phyloP scores from a whole-genome alignment of 1,284 basidiomycete species.

The Leccinum fallax region DNA sequence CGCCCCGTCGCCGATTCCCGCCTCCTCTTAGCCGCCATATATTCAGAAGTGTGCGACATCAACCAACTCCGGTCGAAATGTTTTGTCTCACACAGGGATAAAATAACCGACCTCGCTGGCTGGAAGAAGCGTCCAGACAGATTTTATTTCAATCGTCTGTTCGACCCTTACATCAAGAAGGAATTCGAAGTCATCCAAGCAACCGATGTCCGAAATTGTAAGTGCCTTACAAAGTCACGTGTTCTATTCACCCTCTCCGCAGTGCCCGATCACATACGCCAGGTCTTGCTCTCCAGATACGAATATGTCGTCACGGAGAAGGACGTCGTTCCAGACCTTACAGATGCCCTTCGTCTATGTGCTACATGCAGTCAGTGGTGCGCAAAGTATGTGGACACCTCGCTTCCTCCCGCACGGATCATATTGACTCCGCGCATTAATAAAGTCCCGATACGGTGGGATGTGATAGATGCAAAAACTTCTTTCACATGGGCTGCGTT shows the following conservation, averaged over 20 bases:
- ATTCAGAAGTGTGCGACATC: constrained; percentile 92
- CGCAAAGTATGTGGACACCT: constrained; percentile 61
- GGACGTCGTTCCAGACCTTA: constrained; percentile 89
- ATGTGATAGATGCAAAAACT: constrained; percentile 92
- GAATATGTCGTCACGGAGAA: constrained; percentile 96
- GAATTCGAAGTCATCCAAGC: constrained; percentile 96
- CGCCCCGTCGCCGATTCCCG: constrained; percentile 85
- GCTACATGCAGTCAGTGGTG: constrained; percentile 89
- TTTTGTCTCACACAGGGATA: constrained; percentile 91
- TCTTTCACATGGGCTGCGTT: constrained; percentile 95
- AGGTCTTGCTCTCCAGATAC: constrained; percentile 80
- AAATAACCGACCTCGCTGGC: constrained; percentile 89
- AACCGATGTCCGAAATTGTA: constrained; percentile 86
- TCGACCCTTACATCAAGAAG: constrained; percentile 97
- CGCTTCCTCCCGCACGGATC: constrained; percentile 15
- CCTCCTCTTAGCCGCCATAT: constrained; percentile 90
- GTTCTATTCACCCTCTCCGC: constrained; percentile 21
- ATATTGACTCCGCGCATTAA: constrained; percentile 33
- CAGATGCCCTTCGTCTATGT: constrained; percentile 85
- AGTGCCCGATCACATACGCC: constrained; percentile 83
- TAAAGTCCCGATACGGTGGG: constrained; percentile 84
- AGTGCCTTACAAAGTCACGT: constrained; percentile 38
- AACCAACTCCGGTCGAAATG: constrained; percentile 90
- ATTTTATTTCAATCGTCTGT: constrained; percentile 93
- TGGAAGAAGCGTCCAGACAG: constrained; percentile 96